Evolutionary conservation across 495 filamentous ascomycete species (phyloP).

Genomic region (Cercophora sp.): DNA sequence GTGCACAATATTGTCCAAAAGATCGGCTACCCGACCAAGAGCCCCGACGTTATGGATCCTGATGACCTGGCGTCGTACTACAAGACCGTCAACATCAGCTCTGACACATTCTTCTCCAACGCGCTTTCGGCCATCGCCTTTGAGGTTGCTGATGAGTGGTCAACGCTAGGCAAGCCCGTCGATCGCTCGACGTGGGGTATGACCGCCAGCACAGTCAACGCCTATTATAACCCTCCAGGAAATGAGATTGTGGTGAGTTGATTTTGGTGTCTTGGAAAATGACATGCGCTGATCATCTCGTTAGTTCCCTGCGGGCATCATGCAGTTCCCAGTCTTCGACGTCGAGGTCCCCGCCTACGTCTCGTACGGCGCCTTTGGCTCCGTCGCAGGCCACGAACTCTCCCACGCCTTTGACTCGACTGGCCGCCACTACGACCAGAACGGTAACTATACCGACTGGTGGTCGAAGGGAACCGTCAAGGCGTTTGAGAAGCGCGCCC

Average conservation of each 20-base stretch:
- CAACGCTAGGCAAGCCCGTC: constrained; percentile 56
- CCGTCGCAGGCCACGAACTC: constrained; percentile 68
- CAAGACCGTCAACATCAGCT: constrained; percentile 43
- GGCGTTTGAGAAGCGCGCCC: constrained; percentile 58
- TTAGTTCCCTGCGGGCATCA: constrained; percentile 56
- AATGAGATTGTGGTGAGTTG: constrained; percentile 75
- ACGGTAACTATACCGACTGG: constrained; percentile 68
- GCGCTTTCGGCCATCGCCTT: constrained; percentile 49
- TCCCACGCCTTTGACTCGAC: constrained; percentile 70
- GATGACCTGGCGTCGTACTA: constrained; percentile 34
- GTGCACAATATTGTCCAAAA: constrained; percentile 70
- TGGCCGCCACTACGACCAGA: constrained; percentile 65
- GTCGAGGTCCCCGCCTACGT: constrained; percentile 58
- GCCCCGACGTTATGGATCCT: constrained; percentile 60
- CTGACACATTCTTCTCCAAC: constrained; percentile 59
- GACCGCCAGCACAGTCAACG: constrained; percentile 1
- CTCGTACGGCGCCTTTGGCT: constrained; percentile 66
- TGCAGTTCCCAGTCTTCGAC: constrained; percentile 67
- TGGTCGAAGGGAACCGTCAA: constrained; percentile 62
- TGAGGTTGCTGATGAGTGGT: constrained; percentile 49
- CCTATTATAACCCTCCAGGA: constrained; percentile 34
- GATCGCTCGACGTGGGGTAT: constrained; percentile 59
- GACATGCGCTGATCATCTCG: too few relatives aligned
- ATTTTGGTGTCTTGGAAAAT: too few relatives aligned
- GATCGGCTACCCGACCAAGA: constrained; percentile 67